Evolutionary conservation across 306 rosid species (phyloP), one percentile per base, ranked within the genome.

Genomic region (Inga leiocalycina): DNA sequence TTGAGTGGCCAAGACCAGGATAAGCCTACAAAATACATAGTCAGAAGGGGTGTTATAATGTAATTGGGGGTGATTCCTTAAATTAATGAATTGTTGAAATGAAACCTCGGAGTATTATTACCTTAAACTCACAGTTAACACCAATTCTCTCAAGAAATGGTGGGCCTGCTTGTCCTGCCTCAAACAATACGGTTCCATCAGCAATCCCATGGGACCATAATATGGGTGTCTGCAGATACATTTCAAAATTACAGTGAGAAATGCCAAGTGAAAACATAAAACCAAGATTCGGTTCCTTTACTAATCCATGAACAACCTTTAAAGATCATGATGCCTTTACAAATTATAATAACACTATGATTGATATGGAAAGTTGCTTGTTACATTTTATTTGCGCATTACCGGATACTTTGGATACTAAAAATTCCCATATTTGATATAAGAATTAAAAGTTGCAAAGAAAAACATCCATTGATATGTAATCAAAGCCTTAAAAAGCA

Each of bases 151-250:
- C 88, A 10, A 93, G 92, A 85, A 93, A 91, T 0, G 92, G 93
- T 5, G 91, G 98, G 12, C 92, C 97, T 13, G 94, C 97, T 88
- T 94, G 87, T 79, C 97, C 98, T 1, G 98, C 95, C 87, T 94
- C 93, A 6, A 91, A 88, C 86, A 91, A 61, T 39, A 94, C 97
- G 20, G 91, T 91, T 80, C 71, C 73, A 80, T 94, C 97, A 10
- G 81, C 90, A 67, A 83, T 87, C 75, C 97, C 97, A 82, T 89
- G 94, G 81, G 93, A 92, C 94, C 97, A 94, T 83, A 92, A 64
- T 75, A 87, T 72, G 1, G 91, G 94, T 48, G 94, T 92, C 97
- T 92, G 97, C 83, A 83, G 34, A 72, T 49, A 44, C 16, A 71
- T 20, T 69, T 67, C 8, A 66, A 34, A 71, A 59, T n/a, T 39